Conservation (phyloP, 1,139 yeast species). For the Arxiozyma heterogenica region DNA sequence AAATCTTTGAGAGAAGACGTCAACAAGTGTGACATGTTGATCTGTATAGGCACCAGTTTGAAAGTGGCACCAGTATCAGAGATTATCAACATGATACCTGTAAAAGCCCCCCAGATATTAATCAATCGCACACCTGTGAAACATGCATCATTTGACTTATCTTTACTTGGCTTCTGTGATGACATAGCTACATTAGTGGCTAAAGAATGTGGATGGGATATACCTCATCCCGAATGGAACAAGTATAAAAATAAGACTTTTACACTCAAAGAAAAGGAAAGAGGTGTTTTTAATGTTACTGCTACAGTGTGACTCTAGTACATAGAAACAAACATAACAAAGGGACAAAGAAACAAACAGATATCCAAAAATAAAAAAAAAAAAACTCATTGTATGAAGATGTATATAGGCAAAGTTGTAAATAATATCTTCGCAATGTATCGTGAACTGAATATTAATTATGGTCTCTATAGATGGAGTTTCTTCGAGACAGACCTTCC, state of each 20-base stretch:
- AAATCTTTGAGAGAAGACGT: constrained; percentile 50
- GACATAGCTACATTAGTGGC: constrained; percentile 67
- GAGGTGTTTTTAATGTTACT: constrained; percentile 19
- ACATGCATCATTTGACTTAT: constrained; percentile 74
- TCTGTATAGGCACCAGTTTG: constrained; percentile 87
- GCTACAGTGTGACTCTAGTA: constrained; percentile 1
- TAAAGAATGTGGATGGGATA: constrained; percentile 54
- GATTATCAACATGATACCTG: constrained; percentile 64
- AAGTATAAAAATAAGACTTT: constrained; percentile 17
- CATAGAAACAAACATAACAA: too few relatives aligned
- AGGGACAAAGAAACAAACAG: too few relatives aligned
- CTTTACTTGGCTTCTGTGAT: constrained; percentile 78
- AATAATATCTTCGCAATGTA: not conserved
- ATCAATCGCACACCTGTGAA: constrained; percentile 71
- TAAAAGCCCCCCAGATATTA: constrained; percentile 68
- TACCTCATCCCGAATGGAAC: constrained; percentile 44
- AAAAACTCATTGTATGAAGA: not conserved
- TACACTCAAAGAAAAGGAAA: constrained; percentile 18
- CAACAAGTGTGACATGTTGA: constrained; percentile 62
- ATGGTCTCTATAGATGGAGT: too few relatives aligned
- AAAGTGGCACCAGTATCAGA: constrained; percentile 96
- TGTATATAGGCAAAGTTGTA: too few relatives aligned
- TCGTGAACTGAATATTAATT: not conserved
- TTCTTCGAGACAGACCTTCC: too few relatives aligned
- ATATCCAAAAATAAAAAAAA: too few relatives aligned